Evolutionary conservation across 306 rosid species (phyloP).

Genomic region (Malus sieversii): DNA sequence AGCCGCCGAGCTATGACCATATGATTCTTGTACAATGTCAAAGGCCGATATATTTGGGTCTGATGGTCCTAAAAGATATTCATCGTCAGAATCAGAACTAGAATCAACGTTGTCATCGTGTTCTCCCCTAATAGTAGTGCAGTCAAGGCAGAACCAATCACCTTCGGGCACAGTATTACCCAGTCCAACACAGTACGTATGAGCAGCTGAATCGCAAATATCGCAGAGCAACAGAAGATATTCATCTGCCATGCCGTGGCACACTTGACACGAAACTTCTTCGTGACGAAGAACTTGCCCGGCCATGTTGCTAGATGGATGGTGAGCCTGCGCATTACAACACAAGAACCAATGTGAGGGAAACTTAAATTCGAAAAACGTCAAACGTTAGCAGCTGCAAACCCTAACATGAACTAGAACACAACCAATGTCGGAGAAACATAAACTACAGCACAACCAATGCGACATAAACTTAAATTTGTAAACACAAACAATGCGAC

Average conservation of each 20-base stretch:
- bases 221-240: conserved; percentile 58
- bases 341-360: background rate
- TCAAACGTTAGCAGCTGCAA: background rate
- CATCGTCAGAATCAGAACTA: conserved; percentile 5
- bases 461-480: background rate
- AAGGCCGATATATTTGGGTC: conserved; percentile 9
- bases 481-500: too few relatives aligned
- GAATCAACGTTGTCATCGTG: conserved; percentile 11
- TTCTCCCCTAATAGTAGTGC: conserved; percentile 30
- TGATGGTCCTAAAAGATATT: conserved; percentile 5
- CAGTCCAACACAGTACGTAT: conserved; percentile 74
- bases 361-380: background rate
- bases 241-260: conserved; percentile 45
- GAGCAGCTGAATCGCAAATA: conserved; percentile 62
- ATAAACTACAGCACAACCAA: background rate
- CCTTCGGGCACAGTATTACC: conserved; percentile 70
- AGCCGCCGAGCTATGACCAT: background rate
- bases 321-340: conserved; percentile 30
- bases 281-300: conserved; percentile 38
- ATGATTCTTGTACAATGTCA: conserved; percentile 31
- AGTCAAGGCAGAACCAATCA: conserved; percentile 80
- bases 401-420: background rate
- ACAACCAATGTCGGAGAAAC: background rate
- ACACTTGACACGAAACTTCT: conserved; percentile 38
- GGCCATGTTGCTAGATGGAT: conserved; percentile 29